Conservation (phyloP, 2,329 filamentous ascomycete species). For the Thelonectria rubi region DNA sequence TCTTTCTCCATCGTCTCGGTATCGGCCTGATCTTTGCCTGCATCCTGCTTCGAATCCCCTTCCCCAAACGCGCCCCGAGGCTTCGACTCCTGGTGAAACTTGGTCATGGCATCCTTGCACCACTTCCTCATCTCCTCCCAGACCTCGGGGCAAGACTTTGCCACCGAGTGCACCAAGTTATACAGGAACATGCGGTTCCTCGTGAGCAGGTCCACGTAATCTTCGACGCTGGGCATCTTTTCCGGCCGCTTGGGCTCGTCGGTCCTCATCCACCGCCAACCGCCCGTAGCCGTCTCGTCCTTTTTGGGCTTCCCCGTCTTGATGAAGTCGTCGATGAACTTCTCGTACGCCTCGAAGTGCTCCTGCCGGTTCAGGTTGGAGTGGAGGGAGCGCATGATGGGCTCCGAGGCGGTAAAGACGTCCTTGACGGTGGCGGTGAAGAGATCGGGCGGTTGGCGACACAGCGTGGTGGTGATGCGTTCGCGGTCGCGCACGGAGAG, state of each 20-base stretch:
- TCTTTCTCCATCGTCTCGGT: slow-evolving; percentile 45
- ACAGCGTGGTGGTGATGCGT: slow-evolving; percentile 72
- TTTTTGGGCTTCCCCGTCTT: slow-evolving; percentile 61
- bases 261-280: slow-evolving; percentile 15
- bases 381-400: slow-evolving; percentile 77
- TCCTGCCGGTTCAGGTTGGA: slow-evolving; percentile 75
- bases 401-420: slow-evolving; percentile 73
- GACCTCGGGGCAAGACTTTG: slow-evolving; percentile 73
- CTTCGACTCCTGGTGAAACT: slow-evolving; percentile 57
- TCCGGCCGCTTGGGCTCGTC: slow-evolving; percentile 38
- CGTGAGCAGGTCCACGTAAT: slow-evolving; percentile 74
- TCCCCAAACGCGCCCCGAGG: not conserved
- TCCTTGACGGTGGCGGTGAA: slow-evolving; percentile 75
- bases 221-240: slow-evolving; percentile 69
- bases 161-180: slow-evolving; percentile 75
- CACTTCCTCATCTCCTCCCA: slow-evolving; percentile 69
- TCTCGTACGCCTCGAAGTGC: slow-evolving; percentile 72
- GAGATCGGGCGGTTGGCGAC: slow-evolving; percentile 74
- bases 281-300: slow-evolving; percentile 28
- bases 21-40: slow-evolving; percentile 5
- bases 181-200: slow-evolving; percentile 72
- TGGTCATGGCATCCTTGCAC: slow-evolving; percentile 63
- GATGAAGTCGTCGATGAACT: slow-evolving; percentile 77
- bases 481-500: slow-evolving; percentile 79
- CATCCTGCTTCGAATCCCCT: not conserved